These are phyloP conservation scores for Colletotrichum melonis DNA, from an alignment of 2,329 filamentous ascomycete species.

Conservation along the genomic window DNA sequence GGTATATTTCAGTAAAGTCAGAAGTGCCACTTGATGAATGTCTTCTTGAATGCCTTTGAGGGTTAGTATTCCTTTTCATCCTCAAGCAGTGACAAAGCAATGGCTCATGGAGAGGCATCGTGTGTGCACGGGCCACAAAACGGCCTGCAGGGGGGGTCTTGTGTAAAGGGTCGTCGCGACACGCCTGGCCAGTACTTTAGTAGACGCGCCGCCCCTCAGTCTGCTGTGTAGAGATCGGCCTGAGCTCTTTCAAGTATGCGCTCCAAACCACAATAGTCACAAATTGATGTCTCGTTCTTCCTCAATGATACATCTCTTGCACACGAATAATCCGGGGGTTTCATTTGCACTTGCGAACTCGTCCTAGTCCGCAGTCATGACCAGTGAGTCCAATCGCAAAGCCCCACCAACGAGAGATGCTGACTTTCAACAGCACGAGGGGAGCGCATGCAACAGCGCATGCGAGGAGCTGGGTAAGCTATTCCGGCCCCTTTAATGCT, in stretches of 20 bases:
- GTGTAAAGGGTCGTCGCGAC: not conserved
- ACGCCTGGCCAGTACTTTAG: not conserved
- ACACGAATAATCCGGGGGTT: not conserved
- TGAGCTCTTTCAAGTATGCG: not conserved
- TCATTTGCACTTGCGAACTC: not conserved
- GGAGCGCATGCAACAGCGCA: constrained; percentile 72
- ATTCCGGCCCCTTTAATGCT: not conserved
- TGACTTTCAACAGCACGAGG: constrained; percentile 58
- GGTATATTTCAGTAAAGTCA: too few relatives aligned
- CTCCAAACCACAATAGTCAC: not conserved
- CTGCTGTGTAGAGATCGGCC: not conserved
- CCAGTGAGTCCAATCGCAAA: constrained; percentile 42
- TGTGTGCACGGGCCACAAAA: not conserved
- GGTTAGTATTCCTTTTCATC: not conserved
- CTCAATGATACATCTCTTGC: not conserved
- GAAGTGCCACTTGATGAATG: not conserved
- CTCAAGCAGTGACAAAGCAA: not conserved
- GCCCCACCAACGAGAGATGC: constrained; percentile 16
- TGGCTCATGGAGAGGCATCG: not conserved
- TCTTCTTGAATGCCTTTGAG: not conserved
- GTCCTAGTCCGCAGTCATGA: constrained; percentile 42
- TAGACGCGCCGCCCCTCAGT: constrained; percentile 27
- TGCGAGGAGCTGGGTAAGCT: constrained; percentile 72
- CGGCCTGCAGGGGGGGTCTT: not conserved
- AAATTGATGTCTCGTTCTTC: not conserved